These are phyloP conservation scores for Ophiostoma novo-ulmi DNA, from an alignment of 2,329 filamentous ascomycete species.

Conservation along the genomic window DNA sequence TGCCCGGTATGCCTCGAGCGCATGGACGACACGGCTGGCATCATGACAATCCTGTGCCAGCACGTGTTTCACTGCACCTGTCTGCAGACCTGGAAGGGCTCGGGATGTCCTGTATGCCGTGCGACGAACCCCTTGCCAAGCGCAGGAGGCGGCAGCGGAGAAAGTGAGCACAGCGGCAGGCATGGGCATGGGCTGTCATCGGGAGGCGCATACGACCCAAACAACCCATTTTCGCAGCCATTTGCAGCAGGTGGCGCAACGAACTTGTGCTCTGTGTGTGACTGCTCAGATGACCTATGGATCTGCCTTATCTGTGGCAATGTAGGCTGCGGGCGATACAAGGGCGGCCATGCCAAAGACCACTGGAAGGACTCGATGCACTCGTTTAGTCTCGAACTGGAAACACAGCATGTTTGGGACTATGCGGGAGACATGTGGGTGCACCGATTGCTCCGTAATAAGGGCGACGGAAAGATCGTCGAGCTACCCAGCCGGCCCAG, in stretches of 20 bases:
- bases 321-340: constrained; percentile 90
- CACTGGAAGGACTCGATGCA: constrained; percentile 89
- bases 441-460: constrained; percentile 88
- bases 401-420: constrained; percentile 95
- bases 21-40: constrained; percentile 94
- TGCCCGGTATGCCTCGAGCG: constrained; percentile 94
- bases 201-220: constrained; percentile 36
- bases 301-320: constrained; percentile 91
- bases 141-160: constrained; percentile 11
- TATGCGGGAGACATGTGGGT: constrained; percentile 95
- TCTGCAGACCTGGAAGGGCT: constrained; percentile 91
- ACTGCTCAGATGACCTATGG: constrained; percentile 79
- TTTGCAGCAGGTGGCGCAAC: constrained; percentile 54
- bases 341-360: constrained; percentile 85
- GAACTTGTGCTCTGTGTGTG: constrained; percentile 77
- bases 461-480: constrained; percentile 85
- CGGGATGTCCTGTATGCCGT: constrained; percentile 88
- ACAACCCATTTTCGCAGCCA: constrained; percentile 48
- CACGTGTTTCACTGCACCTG: constrained; percentile 98
- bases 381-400: constrained; percentile 86
- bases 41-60: constrained; percentile 93
- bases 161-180: not conserved
- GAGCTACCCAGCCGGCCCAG: constrained; percentile 61
- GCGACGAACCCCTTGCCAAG: constrained; percentile 59
- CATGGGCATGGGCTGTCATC: constrained; percentile 21